Percentiles rank a stretch among this genome's conserved stretches.
phyloP scores from a whole-genome alignment of 768 basidiomycete genomes.

The Candolleomyces aberdarensis region DNA sequence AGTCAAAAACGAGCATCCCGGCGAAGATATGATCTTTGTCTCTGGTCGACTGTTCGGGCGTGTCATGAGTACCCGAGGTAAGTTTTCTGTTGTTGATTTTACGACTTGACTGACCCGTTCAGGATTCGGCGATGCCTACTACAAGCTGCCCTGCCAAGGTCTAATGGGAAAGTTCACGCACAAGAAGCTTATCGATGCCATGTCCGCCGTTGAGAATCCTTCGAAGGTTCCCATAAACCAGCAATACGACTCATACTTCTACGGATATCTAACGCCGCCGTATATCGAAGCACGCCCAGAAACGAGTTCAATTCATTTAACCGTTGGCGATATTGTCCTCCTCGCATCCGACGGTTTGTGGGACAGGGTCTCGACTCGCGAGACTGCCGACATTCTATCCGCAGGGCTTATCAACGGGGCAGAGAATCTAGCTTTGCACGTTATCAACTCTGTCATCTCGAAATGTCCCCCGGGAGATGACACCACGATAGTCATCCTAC shows the following conservation, averaged over 20 bases:
- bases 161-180: constrained; percentile 26
- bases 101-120: neutral
- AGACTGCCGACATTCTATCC: constrained; percentile 39
- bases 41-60: constrained; percentile 34
- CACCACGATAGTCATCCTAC: constrained; percentile 29
- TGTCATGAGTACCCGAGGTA: constrained; percentile 38
- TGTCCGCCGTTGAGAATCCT: constrained; percentile 29
- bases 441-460: constrained; percentile 22
- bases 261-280: constrained; percentile 55
- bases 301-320: constrained; percentile 34
- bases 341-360: constrained; percentile 56
- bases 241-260: constrained; percentile 32
- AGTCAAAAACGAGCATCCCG: constrained; percentile 29
- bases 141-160: constrained; percentile 30
- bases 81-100: neutral
- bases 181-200: constrained; percentile 29
- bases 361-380: constrained; percentile 49
- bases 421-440: constrained; percentile 25
- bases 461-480: constrained; percentile 12
- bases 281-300: constrained; percentile 54
- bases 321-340: constrained; percentile 41
- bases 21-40: constrained; percentile 30
- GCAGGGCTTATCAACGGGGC: constrained; percentile 17
- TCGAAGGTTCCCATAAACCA: constrained; percentile 32
- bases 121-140: constrained; percentile 39